Evolutionary conservation across 345 rosid genomes (phyloP).

Genomic region (Capsella bursapastoris): DNA sequence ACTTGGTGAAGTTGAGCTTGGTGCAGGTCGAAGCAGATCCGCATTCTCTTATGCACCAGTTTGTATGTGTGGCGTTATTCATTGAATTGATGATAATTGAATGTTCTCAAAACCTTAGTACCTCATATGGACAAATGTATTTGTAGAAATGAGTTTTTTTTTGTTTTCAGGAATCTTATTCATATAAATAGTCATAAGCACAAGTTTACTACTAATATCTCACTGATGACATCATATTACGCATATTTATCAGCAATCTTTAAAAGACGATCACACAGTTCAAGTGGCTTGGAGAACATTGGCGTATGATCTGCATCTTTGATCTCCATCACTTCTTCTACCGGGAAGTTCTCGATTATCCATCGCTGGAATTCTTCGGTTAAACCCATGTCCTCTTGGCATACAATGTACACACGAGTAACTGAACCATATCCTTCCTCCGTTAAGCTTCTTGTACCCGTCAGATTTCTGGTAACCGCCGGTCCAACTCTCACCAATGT

Average conservation of each 20-base stretch:
- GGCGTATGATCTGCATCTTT: conserved; percentile 52
- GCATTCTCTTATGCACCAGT: conserved; percentile 9
- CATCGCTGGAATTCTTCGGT: too few species aligned
- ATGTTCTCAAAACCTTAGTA: conserved; percentile 5
- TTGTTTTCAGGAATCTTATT: conserved; percentile 19
- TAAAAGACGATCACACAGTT: conserved; percentile 38
- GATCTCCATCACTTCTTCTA: conserved; percentile 39
- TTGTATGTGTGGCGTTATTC: not conserved
- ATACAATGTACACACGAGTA: too few species aligned
- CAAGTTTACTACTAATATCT: not conserved
- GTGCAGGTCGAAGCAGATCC: conserved; percentile 18
- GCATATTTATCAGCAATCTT: conserved; percentile 35
- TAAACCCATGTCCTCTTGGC: too few species aligned
- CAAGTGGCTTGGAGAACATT: conserved; percentile 50
- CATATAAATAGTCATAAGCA: conserved; percentile 3
- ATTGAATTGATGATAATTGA: conserved; percentile 17
- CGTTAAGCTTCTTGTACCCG: too few species aligned
- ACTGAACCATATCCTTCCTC: too few species aligned
- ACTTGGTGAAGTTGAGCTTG: conserved; percentile 22
- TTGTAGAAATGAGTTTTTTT: conserved; percentile 34
- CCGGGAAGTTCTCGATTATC: too few species aligned
- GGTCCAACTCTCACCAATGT: too few species aligned
- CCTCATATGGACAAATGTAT: conserved; percentile 15
- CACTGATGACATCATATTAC: not conserved
- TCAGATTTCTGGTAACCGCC: too few species aligned